Conservation (phyloP, 1,284 basidiomycete species). For the Apiotrichum gamsii region DNA sequence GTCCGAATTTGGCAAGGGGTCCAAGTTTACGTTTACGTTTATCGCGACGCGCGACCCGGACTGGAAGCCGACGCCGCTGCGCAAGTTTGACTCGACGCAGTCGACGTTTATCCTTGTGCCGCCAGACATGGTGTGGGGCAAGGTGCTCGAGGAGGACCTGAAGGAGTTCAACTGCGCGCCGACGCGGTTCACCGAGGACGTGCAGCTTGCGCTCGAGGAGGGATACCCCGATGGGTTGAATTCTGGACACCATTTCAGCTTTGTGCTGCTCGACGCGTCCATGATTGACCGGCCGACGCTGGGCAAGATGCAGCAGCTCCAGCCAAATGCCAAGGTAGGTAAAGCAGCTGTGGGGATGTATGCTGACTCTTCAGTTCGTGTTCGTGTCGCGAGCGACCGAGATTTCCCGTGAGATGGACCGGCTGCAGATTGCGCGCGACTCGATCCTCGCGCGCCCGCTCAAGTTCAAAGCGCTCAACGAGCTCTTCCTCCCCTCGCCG, state of each 20-base stretch:
- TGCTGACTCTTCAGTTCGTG: slow-evolving; percentile 22
- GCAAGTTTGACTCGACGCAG: slow-evolving; percentile 8
- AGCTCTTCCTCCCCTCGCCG: slow-evolving; percentile 16
- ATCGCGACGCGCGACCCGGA: slow-evolving; percentile 20
- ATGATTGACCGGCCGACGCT: slow-evolving; percentile 14
- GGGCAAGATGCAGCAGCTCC: slow-evolving; percentile 19
- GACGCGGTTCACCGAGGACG: slow-evolving; percentile 23
- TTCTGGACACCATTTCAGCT: slow-evolving; percentile 15
- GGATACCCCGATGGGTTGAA: slow-evolving; percentile 24
- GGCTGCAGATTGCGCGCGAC: slow-evolving; percentile 19
- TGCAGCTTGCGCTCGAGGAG: slow-evolving; percentile 14
- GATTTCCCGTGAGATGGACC: slow-evolving; percentile 19
- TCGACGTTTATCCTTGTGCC: slow-evolving; percentile 25
- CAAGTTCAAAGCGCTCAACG: slow-evolving; percentile 35
- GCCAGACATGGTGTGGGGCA: slow-evolving; percentile 22
- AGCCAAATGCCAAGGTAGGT: slow-evolving; percentile 27
- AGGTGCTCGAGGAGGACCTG: slow-evolving; percentile 30
- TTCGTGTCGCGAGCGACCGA: slow-evolving; percentile 33
- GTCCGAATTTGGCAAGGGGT: slow-evolving; percentile 42
- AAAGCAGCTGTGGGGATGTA: not conserved
- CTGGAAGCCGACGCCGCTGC: slow-evolving; percentile 8
- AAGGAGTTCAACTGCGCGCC: slow-evolving; percentile 26
- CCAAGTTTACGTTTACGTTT: slow-evolving; percentile 41
- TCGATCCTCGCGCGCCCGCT: slow-evolving; percentile 37
- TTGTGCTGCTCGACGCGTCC: slow-evolving; percentile 26